A percentile compares a stretch with the other conserved stretches of the same genome.
phyloP scores from a whole-genome alignment of 371 early-diverging fungal genomes.

The Rhizopus sp. region DNA sequence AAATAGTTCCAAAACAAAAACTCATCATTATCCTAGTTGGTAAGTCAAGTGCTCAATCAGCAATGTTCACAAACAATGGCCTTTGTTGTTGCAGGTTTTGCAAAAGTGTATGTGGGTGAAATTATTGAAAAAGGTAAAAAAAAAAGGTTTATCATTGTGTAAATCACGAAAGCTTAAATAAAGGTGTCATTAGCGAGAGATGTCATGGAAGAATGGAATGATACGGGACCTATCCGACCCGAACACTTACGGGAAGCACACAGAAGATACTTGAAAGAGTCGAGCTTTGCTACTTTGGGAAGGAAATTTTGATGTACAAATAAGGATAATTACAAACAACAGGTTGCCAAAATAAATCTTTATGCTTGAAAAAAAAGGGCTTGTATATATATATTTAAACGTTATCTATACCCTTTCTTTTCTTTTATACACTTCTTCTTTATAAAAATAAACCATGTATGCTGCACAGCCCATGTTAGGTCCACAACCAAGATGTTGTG shows the following conservation, averaged over 20 bases:
- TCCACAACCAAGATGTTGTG: conserved; percentile 23
- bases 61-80: conserved; percentile 84
- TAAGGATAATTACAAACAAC: conserved; percentile 2
- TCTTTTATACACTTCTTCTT: conserved; percentile 9
- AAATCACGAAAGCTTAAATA: background rate
- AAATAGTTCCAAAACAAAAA: background rate
- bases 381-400: background rate
- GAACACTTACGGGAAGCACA: conserved; percentile 93
- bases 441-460: conserved; percentile 15
- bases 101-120: conserved; percentile 97
- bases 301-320: conserved; percentile 4
- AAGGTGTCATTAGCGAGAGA: conserved; percentile 52
- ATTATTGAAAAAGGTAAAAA: conserved; percentile 83
- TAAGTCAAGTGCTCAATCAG: conserved; percentile 77
- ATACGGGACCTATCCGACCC: conserved; percentile 71
- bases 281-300: background rate
- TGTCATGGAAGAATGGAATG: conserved; percentile 72
- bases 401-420: background rate
- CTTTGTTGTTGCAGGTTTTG: conserved; percentile 91
- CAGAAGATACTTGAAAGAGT: conserved; percentile 65
- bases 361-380: background rate
- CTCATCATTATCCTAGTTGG: conserved; percentile 47
- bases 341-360: background rate
- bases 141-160: background rate
- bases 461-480: conserved; percentile 6